Base-by-base conservation (phyloP, 2,329 filamentous ascomycete genomes). In the Colletotrichum sp. region DNA sequence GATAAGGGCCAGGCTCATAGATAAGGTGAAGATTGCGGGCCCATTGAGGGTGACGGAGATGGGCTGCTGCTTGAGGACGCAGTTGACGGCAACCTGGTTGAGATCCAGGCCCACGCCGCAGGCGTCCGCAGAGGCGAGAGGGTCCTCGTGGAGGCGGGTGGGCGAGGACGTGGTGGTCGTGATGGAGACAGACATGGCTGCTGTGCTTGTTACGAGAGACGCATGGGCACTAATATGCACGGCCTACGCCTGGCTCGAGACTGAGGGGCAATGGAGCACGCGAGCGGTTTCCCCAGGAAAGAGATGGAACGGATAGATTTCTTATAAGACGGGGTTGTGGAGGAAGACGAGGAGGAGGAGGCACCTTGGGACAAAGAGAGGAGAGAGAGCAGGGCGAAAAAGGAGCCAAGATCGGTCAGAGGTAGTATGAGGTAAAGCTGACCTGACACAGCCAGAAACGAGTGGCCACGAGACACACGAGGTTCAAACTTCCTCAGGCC, bases 21-120 rank as follows among this genome's bases (percentile, higher is more conserved):
- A 83, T 13, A 87, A 80, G 55, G 84, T 80, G 68, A 90, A 86
- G 75, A 92, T 87, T 78, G 86, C 84, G 9, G 85, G 81, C 48
- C 88, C 89, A 70, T 90, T 86, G 16, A 93, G 86, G 0, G 90
- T 91, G 68, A 92, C 80, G 55, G 87, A 88, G 71, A 91, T 84
- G 60, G 89, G 86, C 78, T 88, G 86, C 80, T 91, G 89, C 39
- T 86, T 86, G 76, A 89, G 79, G 36, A 81, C 64, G 52, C 39
- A 78, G 36, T 30, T 71, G 34, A 36, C 77, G 36, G 76, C 86
- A 65, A 85, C 84, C 80, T 87, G 83, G 77, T 85, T 85, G 75
- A 87, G 79, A n/a, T 82, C 80, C 18, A 83, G 39, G 44, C 77
- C 78, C 68, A 63, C 36, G 62, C 74, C 26, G 52, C 74, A 76